Conservation (phyloP, 2,329 filamentous ascomycete species). For the Gaeumannomyces sp. region DNA sequence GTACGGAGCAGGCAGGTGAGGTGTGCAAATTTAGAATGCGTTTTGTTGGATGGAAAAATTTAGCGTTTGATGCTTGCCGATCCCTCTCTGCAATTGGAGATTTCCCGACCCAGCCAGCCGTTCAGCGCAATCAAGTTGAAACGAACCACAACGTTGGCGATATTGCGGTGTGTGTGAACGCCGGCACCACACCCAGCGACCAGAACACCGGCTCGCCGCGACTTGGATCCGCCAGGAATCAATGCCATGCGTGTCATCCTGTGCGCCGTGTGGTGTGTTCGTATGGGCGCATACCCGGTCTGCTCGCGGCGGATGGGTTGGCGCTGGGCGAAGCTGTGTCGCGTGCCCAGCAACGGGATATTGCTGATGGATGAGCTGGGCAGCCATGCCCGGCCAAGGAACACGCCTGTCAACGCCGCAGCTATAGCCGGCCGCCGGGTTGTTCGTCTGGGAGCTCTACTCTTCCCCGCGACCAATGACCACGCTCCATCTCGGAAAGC, state of each 20-base stretch:
- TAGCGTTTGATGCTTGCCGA: not conserved
- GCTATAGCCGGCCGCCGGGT: too few relatives aligned
- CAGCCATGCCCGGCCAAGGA: not conserved
- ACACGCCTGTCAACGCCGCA: too few relatives aligned
- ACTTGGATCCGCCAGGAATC: not conserved
- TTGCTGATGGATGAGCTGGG: not conserved
- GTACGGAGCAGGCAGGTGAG: not conserved
- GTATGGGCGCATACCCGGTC: not conserved
- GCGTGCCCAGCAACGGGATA: not conserved
- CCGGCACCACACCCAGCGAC: too few relatives aligned
- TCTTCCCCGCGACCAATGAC: too few relatives aligned
- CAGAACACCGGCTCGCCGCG: not conserved
- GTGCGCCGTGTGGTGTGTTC: not conserved
- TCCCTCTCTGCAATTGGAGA: not conserved
- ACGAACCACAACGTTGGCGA: not conserved
- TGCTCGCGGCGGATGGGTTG: not conserved
- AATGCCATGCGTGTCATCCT: not conserved
- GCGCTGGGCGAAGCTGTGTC: not conserved
- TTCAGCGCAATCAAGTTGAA: not conserved
- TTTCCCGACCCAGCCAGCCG: not conserved
- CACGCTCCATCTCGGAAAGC: not conserved
- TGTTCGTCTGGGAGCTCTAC: not conserved
- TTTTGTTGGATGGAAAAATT: not conserved
- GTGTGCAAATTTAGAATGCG: not conserved
- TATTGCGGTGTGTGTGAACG: not conserved